Conservation (phyloP, 148 eudicot genomes). For the Rhododendron vialii region DNA sequence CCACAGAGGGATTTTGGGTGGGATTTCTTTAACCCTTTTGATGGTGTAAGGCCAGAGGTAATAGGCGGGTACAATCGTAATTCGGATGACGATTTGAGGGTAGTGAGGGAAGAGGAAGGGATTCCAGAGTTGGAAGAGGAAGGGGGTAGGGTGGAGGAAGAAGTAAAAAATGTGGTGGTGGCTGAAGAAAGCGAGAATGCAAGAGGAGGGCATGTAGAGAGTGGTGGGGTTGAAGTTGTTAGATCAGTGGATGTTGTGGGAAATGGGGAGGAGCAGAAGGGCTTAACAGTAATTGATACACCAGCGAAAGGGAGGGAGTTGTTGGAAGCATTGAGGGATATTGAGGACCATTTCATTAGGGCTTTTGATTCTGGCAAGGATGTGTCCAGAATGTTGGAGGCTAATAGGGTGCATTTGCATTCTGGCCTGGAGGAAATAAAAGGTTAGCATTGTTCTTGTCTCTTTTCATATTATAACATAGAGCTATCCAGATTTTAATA, state of each 20-base stretch:
- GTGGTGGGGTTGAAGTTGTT: conserved; percentile 33
- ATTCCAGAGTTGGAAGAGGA: conserved; percentile 79
- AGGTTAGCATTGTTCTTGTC: conserved; percentile 33
- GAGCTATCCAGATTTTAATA: not conserved
- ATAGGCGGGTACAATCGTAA: conserved; percentile 39
- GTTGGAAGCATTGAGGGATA: conserved; percentile 79
- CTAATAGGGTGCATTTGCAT: conserved; percentile 66
- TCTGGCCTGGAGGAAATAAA: conserved; percentile 82
- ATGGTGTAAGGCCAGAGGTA: conserved; percentile 43
- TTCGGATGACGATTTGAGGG: conserved; percentile 63
- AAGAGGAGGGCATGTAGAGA: conserved; percentile 14
- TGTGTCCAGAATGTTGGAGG: conserved; percentile 82
- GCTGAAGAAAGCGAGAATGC: conserved; percentile 9
- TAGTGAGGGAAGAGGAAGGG: conserved; percentile 79
- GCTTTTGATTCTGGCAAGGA: conserved; percentile 81
- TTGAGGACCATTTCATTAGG: conserved; percentile 78
- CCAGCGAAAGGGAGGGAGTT: conserved; percentile 70
- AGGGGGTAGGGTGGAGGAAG: conserved; percentile 24
- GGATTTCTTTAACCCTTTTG: conserved; percentile 94
- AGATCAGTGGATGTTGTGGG: conserved; percentile 28
- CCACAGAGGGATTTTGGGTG: conserved; percentile 87
- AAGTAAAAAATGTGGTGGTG: conserved; percentile 21
- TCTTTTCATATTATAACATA: not conserved
- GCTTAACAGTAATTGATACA: conserved; percentile 54
- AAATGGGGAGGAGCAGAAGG: conserved; percentile 41